Evolutionary conservation across 179 eudicot species (phyloP).

Genomic region (Spinacia oleracea): DNA sequence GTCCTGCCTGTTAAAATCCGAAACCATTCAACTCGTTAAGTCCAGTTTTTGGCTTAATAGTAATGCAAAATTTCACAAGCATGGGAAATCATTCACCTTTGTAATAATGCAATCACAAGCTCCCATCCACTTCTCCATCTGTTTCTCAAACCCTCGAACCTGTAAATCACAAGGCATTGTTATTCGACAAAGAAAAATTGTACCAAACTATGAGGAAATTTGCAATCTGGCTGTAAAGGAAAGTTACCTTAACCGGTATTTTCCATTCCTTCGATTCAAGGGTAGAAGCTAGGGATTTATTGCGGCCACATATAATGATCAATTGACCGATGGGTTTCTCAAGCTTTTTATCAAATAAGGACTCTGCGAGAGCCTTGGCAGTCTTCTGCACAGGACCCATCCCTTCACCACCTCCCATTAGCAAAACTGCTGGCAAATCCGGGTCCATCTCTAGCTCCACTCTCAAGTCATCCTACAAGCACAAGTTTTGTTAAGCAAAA

Average conservation of each 20-base stretch:
- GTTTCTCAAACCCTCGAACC: constrained; percentile 81
- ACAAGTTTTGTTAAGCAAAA: not conserved
- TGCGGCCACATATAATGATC: constrained; percentile 80
- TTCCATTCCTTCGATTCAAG: constrained; percentile 67
- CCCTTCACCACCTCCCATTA: constrained; percentile 99
- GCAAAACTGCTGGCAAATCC: constrained; percentile 69
- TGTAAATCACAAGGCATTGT: constrained; percentile 22
- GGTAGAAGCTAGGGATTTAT: constrained; percentile 50
- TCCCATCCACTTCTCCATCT: constrained; percentile 95
- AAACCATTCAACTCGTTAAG: not conserved
- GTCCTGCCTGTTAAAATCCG: constrained; percentile 67
- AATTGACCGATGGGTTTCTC: constrained; percentile 76
- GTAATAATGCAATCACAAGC: constrained; percentile 94
- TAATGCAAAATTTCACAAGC: not conserved
- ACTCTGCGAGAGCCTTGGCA: constrained; percentile 72
- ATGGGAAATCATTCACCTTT: constrained; percentile 42
- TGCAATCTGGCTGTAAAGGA: too few species aligned
- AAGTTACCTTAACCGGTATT: constrained; percentile 71
- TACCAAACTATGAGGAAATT: not conserved
- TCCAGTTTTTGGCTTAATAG: not conserved
- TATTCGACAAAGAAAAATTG: not conserved
- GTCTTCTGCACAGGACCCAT: constrained; percentile 96
- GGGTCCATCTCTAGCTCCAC: constrained; percentile 83
- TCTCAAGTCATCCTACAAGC: constrained; percentile 65
- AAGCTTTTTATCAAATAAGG: constrained; percentile 48